Evolutionary conservation across 2,329 filamentous ascomycete genomes (phyloP), one percentile per base, ranked within the genome.

Genomic region (Aspergillus ustus): DNA sequence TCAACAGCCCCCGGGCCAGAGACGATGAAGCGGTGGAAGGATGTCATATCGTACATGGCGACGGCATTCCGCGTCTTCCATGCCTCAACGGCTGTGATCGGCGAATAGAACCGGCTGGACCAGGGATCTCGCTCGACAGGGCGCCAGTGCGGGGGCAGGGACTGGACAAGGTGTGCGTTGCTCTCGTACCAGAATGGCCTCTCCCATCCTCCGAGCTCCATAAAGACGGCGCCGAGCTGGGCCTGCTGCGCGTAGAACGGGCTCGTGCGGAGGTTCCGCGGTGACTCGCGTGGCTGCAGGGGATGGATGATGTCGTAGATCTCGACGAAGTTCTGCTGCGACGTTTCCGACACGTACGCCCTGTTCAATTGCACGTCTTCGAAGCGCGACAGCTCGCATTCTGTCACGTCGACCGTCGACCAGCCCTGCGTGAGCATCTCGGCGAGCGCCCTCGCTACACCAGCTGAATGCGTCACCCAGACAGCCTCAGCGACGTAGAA

Each of bases 401-500:
- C 87, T 2, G 83, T 76, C 4, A 89, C 75, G 55, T 89, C 86
- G 37, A 87, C 79, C 4, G 79, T 72, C 0, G 86, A 86, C 25
- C 77, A 78, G 2, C 86, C 87, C 0, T 78, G 80, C 0, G 86
- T 88, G 28, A 89, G 74, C 0, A 86, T 69, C 68, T 89, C 81
- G 0, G 87, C 87, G 1, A 89, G 70, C 0, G 87, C 85, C 28
- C 85, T 82, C 8, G 87, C 87, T 1, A 89, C 83, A 25, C 87
- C 87, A 0, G 85, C 86, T 0, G 86, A 88, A 65, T 89, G 87
- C 19, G 87, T 89, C 0, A 89, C 87, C 87, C 87, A 89, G 0
- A 89, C 85, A 5, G 87, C 87, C 67, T 89, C 87, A 0, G 87
- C 87, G 1, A 89, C 85, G 66, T 81, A 88, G 73, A 89, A 89